Evolutionary conservation across 495 filamentous ascomycete species (phyloP).

Genomic region (Trichoderma gamsii): DNA sequence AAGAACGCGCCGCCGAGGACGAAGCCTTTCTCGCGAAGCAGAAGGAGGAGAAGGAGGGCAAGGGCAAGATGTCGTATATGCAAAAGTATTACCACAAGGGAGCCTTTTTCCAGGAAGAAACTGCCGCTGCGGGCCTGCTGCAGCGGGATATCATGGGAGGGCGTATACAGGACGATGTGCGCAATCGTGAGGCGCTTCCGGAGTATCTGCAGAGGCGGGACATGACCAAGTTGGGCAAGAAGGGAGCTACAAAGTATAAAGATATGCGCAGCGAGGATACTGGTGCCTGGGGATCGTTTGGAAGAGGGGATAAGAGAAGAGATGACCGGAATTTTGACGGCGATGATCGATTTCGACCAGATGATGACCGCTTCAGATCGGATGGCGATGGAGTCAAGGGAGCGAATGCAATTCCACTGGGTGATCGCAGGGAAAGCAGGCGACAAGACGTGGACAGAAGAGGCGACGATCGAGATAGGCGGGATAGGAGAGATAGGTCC

Average conservation of each 20-base stretch:
- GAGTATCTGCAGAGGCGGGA: conserved; percentile 92
- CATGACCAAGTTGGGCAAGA: conserved; percentile 88
- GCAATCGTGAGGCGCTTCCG: conserved; percentile 73
- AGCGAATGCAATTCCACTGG: conserved; percentile 55
- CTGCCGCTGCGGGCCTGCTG: conserved; percentile 64
- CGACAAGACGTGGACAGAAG: conserved; percentile 21
- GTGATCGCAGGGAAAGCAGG: conserved; percentile 43
- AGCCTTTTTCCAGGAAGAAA: conserved; percentile 85
- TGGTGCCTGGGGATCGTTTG: conserved; percentile 67
- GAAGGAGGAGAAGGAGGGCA: conserved; percentile 76
- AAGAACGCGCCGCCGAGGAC: conserved; percentile 85
- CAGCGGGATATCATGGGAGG: conserved; percentile 75
- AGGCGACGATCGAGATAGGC: conserved; percentile 19
- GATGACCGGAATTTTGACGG: conserved; percentile 21
- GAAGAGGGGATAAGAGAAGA: conserved; percentile 38
- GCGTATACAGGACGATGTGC: conserved; percentile 70
- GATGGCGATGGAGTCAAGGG: conserved; percentile 41
- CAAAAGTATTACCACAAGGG: conserved; percentile 97
- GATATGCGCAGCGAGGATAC: conserved; percentile 92
- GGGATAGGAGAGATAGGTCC: conserved; percentile 26
- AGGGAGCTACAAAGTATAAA: conserved; percentile 82
- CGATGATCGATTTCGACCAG: conserved; percentile 70
- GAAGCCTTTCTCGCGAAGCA: conserved; percentile 68
- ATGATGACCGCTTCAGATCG: conserved; percentile 35
- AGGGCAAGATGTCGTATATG: conserved; percentile 85